phyloP scores from a whole-genome alignment of 345 rosid genomes.

The Triadica sebifera region DNA sequence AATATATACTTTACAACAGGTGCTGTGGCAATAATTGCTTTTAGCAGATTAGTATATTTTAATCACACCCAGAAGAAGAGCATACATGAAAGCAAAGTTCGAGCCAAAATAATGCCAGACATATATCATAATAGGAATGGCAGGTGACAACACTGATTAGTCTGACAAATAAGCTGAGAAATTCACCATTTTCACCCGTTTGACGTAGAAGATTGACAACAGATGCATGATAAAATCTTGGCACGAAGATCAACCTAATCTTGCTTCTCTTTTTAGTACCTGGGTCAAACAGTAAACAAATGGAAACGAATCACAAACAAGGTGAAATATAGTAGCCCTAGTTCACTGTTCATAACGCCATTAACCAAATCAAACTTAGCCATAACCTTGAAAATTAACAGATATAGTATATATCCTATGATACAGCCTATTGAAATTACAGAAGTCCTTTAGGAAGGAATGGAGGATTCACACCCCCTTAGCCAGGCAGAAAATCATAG shows the following conservation, averaged over 20 bases:
- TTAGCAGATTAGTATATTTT: neutral
- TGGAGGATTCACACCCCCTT: neutral
- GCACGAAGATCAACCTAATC: conserved; percentile 46
- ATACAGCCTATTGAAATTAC: neutral
- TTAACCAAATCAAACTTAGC: too few species aligned
- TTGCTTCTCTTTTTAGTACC: conserved; percentile 82
- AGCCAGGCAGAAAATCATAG: neutral
- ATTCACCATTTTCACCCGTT: neutral
- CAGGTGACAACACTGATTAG: neutral
- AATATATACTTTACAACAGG: conserved; percentile 9
- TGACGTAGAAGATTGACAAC: neutral
- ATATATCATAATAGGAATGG: neutral
- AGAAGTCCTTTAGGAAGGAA: neutral
- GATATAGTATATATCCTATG: neutral
- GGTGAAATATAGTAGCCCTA: neutral
- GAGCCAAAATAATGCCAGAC: neutral
- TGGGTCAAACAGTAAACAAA: conserved; percentile 22
- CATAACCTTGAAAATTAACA: neutral
- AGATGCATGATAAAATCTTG: neutral
- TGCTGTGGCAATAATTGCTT: conserved; percentile 5
- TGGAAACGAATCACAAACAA: neutral
- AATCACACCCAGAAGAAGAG: neutral
- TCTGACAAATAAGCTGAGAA: conserved; percentile 1
- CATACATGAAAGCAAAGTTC: neutral
- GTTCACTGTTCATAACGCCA: neutral